phyloP scores from a whole-genome alignment of 2,329 filamentous ascomycete species.

The Calonectria honghensis region DNA sequence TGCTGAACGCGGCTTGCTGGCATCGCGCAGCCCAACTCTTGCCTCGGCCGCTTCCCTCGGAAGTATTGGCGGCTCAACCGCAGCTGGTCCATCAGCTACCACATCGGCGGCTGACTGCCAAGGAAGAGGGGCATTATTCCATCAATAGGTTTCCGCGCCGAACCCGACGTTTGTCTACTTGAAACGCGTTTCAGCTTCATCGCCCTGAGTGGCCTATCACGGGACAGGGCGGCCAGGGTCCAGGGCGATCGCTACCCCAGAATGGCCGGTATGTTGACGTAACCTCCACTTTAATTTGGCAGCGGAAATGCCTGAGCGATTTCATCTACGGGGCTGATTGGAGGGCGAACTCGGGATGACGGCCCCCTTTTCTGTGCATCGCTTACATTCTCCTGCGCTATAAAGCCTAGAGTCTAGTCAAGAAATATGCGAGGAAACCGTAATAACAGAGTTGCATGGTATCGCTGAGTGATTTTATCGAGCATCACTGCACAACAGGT shows the following conservation, averaged over 20 bases:
- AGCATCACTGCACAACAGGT: neutral
- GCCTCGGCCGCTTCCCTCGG: neutral
- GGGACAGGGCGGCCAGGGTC: neutral
- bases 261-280: neutral
- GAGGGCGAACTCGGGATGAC: neutral
- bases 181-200: conserved; percentile 31
- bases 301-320: neutral
- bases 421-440: neutral
- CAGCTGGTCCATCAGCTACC: neutral
- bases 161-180: conserved; percentile 13
- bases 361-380: neutral
- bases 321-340: neutral
- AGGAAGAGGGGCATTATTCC: neutral
- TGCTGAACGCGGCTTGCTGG: neutral
- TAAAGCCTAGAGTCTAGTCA: neutral
- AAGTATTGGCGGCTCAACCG: conserved; percentile 1
- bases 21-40: neutral
- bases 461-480: neutral
- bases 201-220: conserved; percentile 4
- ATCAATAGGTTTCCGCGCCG: conserved; percentile 2
- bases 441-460: neutral
- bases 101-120: neutral
- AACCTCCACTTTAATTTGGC: conserved; percentile 22
- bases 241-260: conserved; percentile 12
- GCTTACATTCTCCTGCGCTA: neutral